Evolutionary conservation across 2,329 filamentous ascomycete genomes (phyloP).

Genomic region (Alternaria solani): DNA sequence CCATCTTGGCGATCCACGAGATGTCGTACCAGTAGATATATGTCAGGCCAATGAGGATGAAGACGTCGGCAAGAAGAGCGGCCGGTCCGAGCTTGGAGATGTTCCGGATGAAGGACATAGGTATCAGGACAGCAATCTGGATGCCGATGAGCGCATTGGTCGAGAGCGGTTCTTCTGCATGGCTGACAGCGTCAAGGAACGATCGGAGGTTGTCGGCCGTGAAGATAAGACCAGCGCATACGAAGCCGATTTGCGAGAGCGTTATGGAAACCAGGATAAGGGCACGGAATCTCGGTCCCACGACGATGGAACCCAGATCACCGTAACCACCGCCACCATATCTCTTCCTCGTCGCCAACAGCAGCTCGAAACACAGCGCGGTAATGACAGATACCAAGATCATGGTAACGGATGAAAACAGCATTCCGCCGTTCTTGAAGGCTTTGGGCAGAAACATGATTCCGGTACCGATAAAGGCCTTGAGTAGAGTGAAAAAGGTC

Average conservation of each 20-base stretch:
- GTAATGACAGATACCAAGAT: conserved; percentile 71
- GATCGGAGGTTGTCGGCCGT: conserved; percentile 76
- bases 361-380: conserved; percentile 74
- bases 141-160: conserved; percentile 69
- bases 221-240: conserved; percentile 80
- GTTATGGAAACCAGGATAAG: conserved; percentile 75
- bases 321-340: conserved; percentile 77
- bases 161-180: conserved; percentile 59
- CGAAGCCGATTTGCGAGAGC: conserved; percentile 79
- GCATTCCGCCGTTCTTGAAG: conserved; percentile 78
- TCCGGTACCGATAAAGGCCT: conserved; percentile 80
- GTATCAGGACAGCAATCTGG: conserved; percentile 71
- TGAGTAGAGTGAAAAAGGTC: conserved; percentile 80
- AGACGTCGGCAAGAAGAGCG: conserved; percentile 74
- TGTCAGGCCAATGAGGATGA: conserved; percentile 72
- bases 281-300: conserved; percentile 67
- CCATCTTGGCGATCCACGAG: conserved; percentile 58
- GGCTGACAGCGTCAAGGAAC: conserved; percentile 70
- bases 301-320: conserved; percentile 69
- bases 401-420: conserved; percentile 76
- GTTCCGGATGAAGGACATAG: conserved; percentile 74
- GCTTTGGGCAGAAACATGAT: conserved; percentile 85
- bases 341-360: conserved; percentile 70
- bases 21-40: conserved; percentile 81
- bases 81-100: conserved; percentile 76